Evolutionary conservation across 768 basidiomycete genomes (phyloP), one percentile per base, ranked within the genome.

Genomic region (Suillus ampliporus): DNA sequence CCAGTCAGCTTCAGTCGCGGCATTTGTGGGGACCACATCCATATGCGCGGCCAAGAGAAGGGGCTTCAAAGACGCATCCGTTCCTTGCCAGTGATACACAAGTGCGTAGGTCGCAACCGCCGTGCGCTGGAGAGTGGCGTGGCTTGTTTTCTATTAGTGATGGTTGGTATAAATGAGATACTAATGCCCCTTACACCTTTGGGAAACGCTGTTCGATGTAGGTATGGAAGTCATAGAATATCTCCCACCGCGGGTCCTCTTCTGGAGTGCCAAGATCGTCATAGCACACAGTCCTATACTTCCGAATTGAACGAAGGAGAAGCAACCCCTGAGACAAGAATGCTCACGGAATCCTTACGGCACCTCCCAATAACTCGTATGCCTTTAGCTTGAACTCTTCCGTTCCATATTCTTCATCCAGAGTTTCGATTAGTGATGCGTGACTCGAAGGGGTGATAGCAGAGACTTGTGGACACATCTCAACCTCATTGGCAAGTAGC

Each of bases 81-180:
- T 78, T 15, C 88, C 88, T 52, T 81, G 74, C 86, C 86, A 89
- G 23, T 81, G 80, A 68, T 84, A 87, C 2, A 89, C 74, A n/a
- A 89, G 76, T 0, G 84, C 88, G 53, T 84, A 87, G 0, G 83
- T 87, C 66, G 87, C 87, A 61, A 89, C 80, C 63, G 81, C 82
- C 11, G 83, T 84, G 51, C 87, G 79, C 46, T 77, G 64, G 6
- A 89, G 78, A 31, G 74, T 76, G 3, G 77, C 60, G 68, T 87
- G 84, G 38, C 85, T 85, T 50, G 9, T 43, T 57, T 23, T 8
- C 15, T 21, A 19, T 60, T 64, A 41, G 60, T 46, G 34, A 21
- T 19, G 52, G 43, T 35, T n/a, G 40, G 21, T 31, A 14, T 19
- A 14, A 50, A 47, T 4, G 21, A 37, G 46, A 7, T 26, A 10